A percentile compares a stretch with the other conserved stretches of the same genome.
phyloP scores from a whole-genome alignment of 2,329 filamentous ascomycete species.

The Thermomyces lanuginosus region DNA sequence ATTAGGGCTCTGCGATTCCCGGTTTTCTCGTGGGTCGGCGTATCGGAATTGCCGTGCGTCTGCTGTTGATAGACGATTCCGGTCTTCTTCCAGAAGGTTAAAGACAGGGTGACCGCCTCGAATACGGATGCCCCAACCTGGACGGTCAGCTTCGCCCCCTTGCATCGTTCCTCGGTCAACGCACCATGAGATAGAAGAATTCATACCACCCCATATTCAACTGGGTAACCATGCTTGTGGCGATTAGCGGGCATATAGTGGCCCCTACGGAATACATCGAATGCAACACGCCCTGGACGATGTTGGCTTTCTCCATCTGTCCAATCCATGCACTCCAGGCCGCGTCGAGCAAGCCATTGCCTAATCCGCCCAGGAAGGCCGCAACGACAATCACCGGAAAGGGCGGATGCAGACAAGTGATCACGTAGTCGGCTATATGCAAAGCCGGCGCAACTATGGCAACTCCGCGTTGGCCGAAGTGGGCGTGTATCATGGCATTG shows the following conservation, averaged over 20 bases:
- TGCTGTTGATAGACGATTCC: not conserved
- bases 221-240: constrained; percentile 53
- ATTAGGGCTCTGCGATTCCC: constrained; percentile 12
- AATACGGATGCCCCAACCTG: not conserved
- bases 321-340: constrained; percentile 49
- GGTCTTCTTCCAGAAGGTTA: not conserved
- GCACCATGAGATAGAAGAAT: constrained; percentile 62
- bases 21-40: not conserved
- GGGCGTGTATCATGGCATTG: constrained; percentile 28
- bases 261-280: constrained; percentile 59
- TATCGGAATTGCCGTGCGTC: not conserved
- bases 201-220: constrained; percentile 48
- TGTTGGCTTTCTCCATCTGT: constrained; percentile 57
- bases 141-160: too few relatives aligned
- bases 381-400: constrained; percentile 26
- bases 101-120: not conserved
- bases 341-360: constrained; percentile 32
- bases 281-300: constrained; percentile 57
- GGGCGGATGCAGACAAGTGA: constrained; percentile 24
- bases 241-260: constrained; percentile 51
- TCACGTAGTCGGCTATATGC: constrained; percentile 23
- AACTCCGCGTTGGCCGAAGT: constrained; percentile 51
- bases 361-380: constrained; percentile 27
- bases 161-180: too few relatives aligned
- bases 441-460: constrained; percentile 45